Percentiles rank a stretch among this genome's conserved stretches.
Evolutionary conservation across 75 land plant species (phyloP).

Genomic region (Sequoiadendron giganteum): DNA sequence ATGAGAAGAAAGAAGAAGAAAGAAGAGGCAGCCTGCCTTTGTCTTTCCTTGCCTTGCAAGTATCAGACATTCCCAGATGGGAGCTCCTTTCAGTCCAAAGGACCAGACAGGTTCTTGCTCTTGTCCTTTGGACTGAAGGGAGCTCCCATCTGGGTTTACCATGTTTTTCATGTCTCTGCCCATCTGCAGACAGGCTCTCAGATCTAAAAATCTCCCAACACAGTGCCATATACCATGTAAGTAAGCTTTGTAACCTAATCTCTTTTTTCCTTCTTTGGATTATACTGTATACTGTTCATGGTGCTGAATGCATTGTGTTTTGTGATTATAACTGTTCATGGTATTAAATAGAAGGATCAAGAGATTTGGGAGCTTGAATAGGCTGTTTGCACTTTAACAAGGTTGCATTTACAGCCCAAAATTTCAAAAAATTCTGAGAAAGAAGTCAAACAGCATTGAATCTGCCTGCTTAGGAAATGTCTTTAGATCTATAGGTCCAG

Average conservation of each 20-base stretch:
- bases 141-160: conserved; percentile 15
- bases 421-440: not conserved
- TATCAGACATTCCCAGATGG: conserved; percentile 12
- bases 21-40: not conserved
- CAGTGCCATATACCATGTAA: not conserved
- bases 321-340: no score
- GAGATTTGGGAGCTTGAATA: not conserved
- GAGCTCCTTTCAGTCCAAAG: conserved; percentile 13
- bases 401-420: not conserved
- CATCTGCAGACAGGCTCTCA: not conserved
- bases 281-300: not conserved
- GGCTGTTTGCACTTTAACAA: not conserved
- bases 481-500: not conserved
- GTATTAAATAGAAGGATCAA: not conserved
- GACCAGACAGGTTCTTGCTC: not conserved
- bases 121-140: conserved; percentile 12
- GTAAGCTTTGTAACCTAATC: not conserved
- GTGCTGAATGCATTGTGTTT: not conserved
- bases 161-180: not conserved
- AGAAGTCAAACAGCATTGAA: not conserved
- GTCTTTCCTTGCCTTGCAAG: not conserved
- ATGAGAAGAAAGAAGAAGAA: not conserved
- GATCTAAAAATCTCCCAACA: not conserved
- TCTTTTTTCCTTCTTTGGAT: not conserved
- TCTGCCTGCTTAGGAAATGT: not conserved